phyloP scores from a whole-genome alignment of 257 asterid genomes.

The Solanum chilense region DNA sequence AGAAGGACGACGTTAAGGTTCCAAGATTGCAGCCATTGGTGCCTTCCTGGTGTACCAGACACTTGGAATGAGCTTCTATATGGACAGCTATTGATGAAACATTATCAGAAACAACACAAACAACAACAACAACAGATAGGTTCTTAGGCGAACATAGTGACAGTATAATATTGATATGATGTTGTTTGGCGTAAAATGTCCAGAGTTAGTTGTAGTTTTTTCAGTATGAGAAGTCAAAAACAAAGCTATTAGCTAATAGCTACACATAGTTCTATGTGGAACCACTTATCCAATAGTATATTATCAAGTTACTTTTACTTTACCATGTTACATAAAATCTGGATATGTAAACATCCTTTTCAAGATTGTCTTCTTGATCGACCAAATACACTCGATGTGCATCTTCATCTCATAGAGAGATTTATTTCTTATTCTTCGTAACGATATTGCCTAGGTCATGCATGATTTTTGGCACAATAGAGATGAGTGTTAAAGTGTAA shows the following conservation, averaged over 20 bases:
- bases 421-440: not conserved
- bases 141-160: not conserved
- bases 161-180: not conserved
- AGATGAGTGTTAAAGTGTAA: too few relatives aligned
- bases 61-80: conserved; percentile 84
- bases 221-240: not conserved
- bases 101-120: not conserved
- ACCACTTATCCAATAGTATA: not conserved
- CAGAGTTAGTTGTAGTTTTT: not conserved
- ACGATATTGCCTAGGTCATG: too few relatives aligned
- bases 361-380: not conserved
- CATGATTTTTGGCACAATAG: too few relatives aligned
- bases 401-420: not conserved
- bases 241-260: not conserved
- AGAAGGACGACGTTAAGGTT: conserved; percentile 23
- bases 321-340: not conserved
- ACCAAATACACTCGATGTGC: not conserved
- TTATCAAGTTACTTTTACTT: not conserved
- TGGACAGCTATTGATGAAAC: conserved; percentile 41
- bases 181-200: not conserved
- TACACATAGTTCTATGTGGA: not conserved
- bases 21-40: conserved; percentile 97
- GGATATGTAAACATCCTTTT: not conserved
- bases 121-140: not conserved
- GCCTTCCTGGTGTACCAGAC: conserved; percentile 92